Percentiles rank a stretch among this genome's conserved stretches.
phyloP scores from a whole-genome alignment of 2,329 filamentous ascomycete species.

The Tolypocladium ophioglossoides region DNA sequence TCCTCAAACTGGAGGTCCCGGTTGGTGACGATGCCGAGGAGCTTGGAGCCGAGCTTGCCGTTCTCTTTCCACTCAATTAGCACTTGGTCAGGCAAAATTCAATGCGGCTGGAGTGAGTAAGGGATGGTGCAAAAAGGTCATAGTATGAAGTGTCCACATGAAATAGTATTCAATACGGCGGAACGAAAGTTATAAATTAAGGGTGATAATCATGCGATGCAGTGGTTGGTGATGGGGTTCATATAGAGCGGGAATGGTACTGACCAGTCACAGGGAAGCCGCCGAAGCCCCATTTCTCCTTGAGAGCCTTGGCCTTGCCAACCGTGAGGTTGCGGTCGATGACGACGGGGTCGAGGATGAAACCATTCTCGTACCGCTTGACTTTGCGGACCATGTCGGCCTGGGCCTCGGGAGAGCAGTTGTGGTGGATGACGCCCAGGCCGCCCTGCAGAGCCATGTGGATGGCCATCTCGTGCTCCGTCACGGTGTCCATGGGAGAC shows the following conservation, averaged over 20 bases:
- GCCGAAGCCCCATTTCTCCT: conserved; percentile 97
- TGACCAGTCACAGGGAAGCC: conserved; percentile 97
- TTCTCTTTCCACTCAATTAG: conserved; percentile 50
- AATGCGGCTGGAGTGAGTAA: conserved; percentile 4
- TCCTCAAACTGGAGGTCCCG: conserved; percentile 96
- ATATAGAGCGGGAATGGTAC: conserved; percentile 25
- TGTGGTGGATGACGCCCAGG: conserved; percentile 95
- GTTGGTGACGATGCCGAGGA: conserved; percentile 94
- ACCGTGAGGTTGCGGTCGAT: conserved; percentile 82
- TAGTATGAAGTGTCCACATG: conserved; percentile 57
- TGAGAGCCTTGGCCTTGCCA: conserved; percentile 80
- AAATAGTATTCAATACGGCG: conserved; percentile 82
- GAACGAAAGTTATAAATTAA: conserved; percentile 99
- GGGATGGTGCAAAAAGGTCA: conserved; percentile 14
- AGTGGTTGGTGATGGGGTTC: conserved; percentile 2
- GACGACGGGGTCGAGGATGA: conserved; percentile 92
- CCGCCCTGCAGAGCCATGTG: conserved; percentile 87
- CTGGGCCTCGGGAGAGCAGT: conserved; percentile 95
- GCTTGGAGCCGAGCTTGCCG: conserved; percentile 88
- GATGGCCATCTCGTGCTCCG: conserved; percentile 98
- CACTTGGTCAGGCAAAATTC: conserved; percentile 7
- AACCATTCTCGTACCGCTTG: conserved; percentile 98
- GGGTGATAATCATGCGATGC: conserved; percentile 66
- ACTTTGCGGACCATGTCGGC: conserved; percentile 99
- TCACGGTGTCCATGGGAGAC: conserved; percentile 99